A percentile compares a stretch with the other conserved stretches of the same genome.
phyloP scores from a whole-genome alignment of 2,329 filamentous ascomycete species.

The Fusarium albidum region DNA sequence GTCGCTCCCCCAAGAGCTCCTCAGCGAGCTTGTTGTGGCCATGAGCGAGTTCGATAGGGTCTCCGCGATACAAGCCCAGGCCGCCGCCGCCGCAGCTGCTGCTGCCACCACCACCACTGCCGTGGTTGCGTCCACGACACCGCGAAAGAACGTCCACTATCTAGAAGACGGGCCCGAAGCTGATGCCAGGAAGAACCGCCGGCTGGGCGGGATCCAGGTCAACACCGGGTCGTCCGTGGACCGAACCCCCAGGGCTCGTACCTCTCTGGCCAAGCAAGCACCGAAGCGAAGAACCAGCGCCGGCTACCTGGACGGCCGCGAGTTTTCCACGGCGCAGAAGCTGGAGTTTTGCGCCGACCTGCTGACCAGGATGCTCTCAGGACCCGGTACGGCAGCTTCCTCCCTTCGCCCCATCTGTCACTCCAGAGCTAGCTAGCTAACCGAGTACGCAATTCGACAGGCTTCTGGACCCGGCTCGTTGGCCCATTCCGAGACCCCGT shows the following conservation, averaged over 20 bases:
- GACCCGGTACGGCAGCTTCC: constrained; percentile 56
- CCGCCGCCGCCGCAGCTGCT: constrained; percentile 24
- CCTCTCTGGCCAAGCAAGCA: constrained; percentile 44
- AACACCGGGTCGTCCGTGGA: constrained; percentile 24
- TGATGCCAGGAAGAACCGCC: constrained; percentile 54
- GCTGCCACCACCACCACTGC: constrained; percentile 27
- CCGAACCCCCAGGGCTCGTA: constrained; percentile 41
- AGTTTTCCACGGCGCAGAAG: constrained; percentile 53
- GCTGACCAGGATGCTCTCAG: constrained; percentile 67
- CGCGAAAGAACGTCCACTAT: constrained; percentile 59
- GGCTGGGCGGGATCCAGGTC: constrained; percentile 40
- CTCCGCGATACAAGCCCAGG: constrained; percentile 41
- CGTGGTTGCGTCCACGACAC: constrained; percentile 28
- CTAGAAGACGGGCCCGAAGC: constrained; percentile 54
- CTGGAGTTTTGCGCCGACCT: constrained; percentile 67
- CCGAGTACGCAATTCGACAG: constrained; percentile 45
- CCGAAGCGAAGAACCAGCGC: constrained; percentile 48
- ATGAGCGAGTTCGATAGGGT: constrained; percentile 64
- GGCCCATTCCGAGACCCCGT: constrained; percentile 69
- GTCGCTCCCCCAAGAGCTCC: constrained; percentile 67
- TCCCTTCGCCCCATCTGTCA: background rate
- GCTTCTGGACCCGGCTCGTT: constrained; percentile 73
- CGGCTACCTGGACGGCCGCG: constrained; percentile 42
- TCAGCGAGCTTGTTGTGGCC: constrained; percentile 68
- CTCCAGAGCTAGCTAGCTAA: constrained; percentile 5